Conservation (phyloP, 495 filamentous ascomycete species). For the Xylaria palmicola region DNA sequence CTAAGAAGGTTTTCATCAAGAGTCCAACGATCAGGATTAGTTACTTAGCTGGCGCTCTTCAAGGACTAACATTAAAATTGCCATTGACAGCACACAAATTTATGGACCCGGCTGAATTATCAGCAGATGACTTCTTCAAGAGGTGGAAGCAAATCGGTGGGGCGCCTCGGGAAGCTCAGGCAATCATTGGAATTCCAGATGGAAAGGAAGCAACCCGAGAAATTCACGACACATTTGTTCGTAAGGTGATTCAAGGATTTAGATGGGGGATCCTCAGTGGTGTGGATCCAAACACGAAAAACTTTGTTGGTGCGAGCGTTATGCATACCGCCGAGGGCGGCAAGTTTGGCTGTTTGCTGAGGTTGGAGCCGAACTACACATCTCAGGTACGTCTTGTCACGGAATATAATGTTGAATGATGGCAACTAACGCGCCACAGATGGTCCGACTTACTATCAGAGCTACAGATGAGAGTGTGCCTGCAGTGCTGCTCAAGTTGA, state of each 20-base stretch:
- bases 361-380: slow-evolving; percentile 91
- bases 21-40: slow-evolving; percentile 90
- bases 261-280: slow-evolving; percentile 81
- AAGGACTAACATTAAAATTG: slow-evolving; percentile 87
- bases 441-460: slow-evolving; percentile 90
- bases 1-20: slow-evolving; percentile 75
- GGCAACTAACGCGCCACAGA: slow-evolving; percentile 55
- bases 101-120: slow-evolving; percentile 85
- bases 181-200: slow-evolving; percentile 68
- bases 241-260: slow-evolving; percentile 71
- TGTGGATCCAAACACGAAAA: slow-evolving; percentile 87
- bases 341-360: slow-evolving; percentile 90
- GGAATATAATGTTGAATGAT: neutral
- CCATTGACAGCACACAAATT: slow-evolving; percentile 91
- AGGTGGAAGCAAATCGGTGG: slow-evolving; percentile 98
- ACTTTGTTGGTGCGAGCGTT: slow-evolving; percentile 91
- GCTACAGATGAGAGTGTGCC: slow-evolving; percentile 91
- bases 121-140: slow-evolving; percentile 94
- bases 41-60: slow-evolving; percentile 89
- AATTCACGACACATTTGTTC: slow-evolving; percentile 58
- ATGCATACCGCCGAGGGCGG: slow-evolving; percentile 78
- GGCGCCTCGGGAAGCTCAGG: slow-evolving; percentile 78
- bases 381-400: slow-evolving; percentile 62
- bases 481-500: slow-evolving; percentile 72
- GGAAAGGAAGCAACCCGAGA: slow-evolving; percentile 52